Evolutionary conservation across 768 basidiomycete genomes (phyloP), one percentile per base, ranked within the genome.

Genomic region (Sporobolomyces phaffii): DNA sequence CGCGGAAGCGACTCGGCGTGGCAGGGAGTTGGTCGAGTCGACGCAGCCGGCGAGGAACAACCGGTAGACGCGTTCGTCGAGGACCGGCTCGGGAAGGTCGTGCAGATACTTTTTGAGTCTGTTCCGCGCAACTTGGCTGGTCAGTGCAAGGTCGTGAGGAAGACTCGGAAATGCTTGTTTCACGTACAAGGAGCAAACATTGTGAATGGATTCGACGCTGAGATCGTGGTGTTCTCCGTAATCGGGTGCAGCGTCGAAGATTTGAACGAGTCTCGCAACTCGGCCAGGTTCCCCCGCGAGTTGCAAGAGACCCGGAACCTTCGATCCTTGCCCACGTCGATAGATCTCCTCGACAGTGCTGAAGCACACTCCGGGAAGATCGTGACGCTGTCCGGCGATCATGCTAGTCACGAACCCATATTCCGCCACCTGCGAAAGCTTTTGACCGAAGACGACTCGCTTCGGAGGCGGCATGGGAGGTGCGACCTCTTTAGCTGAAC

Each of bases 11-110:
- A 84, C 77, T 17, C 73, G 74, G 3, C 76, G 75, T 18, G 78
- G 76, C 11, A 64, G 73, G 0, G 74, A 75, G 26, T 79, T 77
- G 14, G 78, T 76, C 33, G 77, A 76, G 26, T 75, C 76, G 34
- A 79, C 77, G 38, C 80, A 81, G 6, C 82, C 81, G 9, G 78
- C 77, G 31, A 83, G 79, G 57, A 84, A 79, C 0, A 81, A 80
- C 0, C 77, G 69, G 63, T 80, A 80, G 20, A 83, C 74, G 1
- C 74, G 75, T 3, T 78, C 73, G 54, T 81, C 80, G 51, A 85
- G 70, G 28, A 84, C 76, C 0, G 83, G 80, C 52, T 76, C 75
- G 1, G 84, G 81, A 10, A 84, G 77, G 57, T 80, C 78, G 22
- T 80, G 79, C 59, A 84, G 77, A 66, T 81, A 84, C 2, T 80